phyloP scores from a whole-genome alignment of 1,284 basidiomycete species.

The Ceratobasidium sp. region DNA sequence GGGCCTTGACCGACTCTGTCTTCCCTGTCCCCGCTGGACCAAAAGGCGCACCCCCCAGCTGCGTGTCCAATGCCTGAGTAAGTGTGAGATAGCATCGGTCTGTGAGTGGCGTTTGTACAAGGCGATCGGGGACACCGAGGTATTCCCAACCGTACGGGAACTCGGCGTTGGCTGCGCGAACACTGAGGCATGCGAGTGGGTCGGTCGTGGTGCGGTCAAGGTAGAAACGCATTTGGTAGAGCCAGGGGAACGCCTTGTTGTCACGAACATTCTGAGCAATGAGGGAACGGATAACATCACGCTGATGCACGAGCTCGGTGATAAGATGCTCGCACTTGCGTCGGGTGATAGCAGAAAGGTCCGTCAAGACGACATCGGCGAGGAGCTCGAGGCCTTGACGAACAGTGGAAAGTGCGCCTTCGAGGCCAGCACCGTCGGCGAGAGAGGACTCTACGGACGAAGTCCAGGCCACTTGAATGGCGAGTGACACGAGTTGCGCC shows the following conservation, averaged over 20 bases:
- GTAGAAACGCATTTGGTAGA: slow-evolving; percentile 99
- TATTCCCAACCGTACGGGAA: slow-evolving; percentile 99
- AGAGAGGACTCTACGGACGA: slow-evolving; percentile 81
- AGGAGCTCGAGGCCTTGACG: slow-evolving; percentile 89
- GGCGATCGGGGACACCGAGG: slow-evolving; percentile 93
- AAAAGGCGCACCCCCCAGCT: slow-evolving; percentile 96
- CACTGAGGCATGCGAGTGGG: slow-evolving; percentile 81
- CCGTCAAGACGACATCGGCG: slow-evolving; percentile 93
- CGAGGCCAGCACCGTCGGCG: slow-evolving; percentile 65
- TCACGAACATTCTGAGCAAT: slow-evolving; percentile 74
- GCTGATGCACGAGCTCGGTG: slow-evolving; percentile 97
- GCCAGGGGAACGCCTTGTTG: slow-evolving; percentile 86
- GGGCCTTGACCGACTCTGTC: slow-evolving; percentile 99
- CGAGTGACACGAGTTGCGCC: slow-evolving; percentile 94
- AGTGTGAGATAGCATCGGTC: slow-evolving; percentile 96
- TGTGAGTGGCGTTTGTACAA: slow-evolving; percentile 99
- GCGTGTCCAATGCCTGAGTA: slow-evolving; percentile 94
- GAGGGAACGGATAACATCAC: slow-evolving; percentile 90
- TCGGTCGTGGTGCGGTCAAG: slow-evolving; percentile 76
- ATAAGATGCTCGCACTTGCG: slow-evolving; percentile 99
- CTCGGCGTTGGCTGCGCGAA: slow-evolving; percentile 89
- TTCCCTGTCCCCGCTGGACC: slow-evolving; percentile 99
- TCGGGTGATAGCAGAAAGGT: slow-evolving; percentile 87
- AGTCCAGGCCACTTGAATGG: slow-evolving; percentile 96
- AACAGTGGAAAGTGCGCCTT: slow-evolving; percentile 79